A percentile compares a stretch with the other conserved stretches of the same genome.
Conservation (phyloP, 163 green algal genomes). For the Chlamydomonas reinhardtii region DNA sequence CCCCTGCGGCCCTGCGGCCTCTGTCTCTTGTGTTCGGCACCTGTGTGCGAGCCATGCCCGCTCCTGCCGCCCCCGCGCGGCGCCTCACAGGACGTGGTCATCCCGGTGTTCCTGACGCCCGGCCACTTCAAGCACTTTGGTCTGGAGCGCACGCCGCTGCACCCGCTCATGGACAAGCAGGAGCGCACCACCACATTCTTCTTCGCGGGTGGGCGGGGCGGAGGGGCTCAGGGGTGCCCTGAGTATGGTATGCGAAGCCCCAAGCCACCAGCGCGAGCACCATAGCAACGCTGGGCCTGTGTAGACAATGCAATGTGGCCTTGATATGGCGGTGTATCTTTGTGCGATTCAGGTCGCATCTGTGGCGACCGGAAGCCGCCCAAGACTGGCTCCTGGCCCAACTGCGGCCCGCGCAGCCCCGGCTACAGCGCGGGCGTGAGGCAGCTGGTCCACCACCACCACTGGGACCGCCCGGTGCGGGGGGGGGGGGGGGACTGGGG, state of each 20-base stretch:
- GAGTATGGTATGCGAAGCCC: too few species aligned
- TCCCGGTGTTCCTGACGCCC: slow-evolving; percentile 52
- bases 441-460: slow-evolving; percentile 51
- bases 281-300: too few species aligned
- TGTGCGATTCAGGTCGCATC: slow-evolving; percentile 23
- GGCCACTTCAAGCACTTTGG: slow-evolving; percentile 54
- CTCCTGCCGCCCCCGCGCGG: not conserved
- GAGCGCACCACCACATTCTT: slow-evolving; percentile 35
- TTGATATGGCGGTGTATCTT: too few species aligned
- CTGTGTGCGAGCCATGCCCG: too few species aligned
- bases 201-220: slow-evolving; percentile 28
- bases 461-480: slow-evolving; percentile 46
- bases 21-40: too few species aligned
- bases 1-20: too few species aligned
- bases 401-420: slow-evolving; percentile 28
- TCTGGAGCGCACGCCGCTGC: slow-evolving; percentile 44
- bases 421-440: slow-evolving; percentile 45
- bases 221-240: too few species aligned
- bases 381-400: slow-evolving; percentile 24
- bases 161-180: slow-evolving; percentile 17
- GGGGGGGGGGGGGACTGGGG: too few species aligned
- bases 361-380: slow-evolving; percentile 45
- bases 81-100: slow-evolving; percentile 56
- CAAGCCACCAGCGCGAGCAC: too few species aligned
- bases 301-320: too few species aligned